Evolutionary conservation across 768 basidiomycete genomes (phyloP).

Genomic region (Auricularia sp.): DNA sequence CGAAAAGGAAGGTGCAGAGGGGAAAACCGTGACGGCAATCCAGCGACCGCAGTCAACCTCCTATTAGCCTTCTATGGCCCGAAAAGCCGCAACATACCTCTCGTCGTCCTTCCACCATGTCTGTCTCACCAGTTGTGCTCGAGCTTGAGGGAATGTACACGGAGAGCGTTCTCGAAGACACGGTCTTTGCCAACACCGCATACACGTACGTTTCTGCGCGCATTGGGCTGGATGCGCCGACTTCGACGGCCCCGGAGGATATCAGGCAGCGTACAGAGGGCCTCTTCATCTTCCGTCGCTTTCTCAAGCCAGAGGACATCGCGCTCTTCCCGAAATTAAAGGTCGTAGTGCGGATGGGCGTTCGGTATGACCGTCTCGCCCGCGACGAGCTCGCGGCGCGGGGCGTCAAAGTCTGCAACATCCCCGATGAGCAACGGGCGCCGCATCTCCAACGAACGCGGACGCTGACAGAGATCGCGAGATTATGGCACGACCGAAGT

Average conservation of each 20-base stretch:
- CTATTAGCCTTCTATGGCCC: no score
- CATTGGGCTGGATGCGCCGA: conserved; percentile 1
- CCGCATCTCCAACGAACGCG: not conserved
- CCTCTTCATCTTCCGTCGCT: conserved; percentile 11
- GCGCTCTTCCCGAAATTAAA: conserved; percentile 12
- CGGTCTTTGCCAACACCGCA: not conserved
- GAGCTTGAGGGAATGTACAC: not conserved
- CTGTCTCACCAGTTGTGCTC: not conserved
- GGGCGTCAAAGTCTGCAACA: conserved; percentile 12
- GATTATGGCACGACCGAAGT: conserved; percentile 16
- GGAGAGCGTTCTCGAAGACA: not conserved
- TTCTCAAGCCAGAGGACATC: conserved; percentile 7
- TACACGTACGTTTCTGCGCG: not conserved
- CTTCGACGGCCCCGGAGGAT: not conserved
- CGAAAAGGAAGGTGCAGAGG: no score
- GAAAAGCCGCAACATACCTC: not conserved
- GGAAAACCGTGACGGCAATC: no score
- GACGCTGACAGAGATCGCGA: not conserved
- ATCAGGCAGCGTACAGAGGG: conserved; percentile 8
- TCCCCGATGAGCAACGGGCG: conserved; percentile 6
- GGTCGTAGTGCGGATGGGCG: conserved; percentile 12
- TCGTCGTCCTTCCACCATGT: not conserved
- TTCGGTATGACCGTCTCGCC: conserved; percentile 13
- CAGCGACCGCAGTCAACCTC: no score
- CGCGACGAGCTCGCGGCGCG: conserved; percentile 8